These are phyloP conservation scores for Irpex sp. DNA, from an alignment of 1,284 basidiomycete species.

Conservation along the genomic window DNA sequence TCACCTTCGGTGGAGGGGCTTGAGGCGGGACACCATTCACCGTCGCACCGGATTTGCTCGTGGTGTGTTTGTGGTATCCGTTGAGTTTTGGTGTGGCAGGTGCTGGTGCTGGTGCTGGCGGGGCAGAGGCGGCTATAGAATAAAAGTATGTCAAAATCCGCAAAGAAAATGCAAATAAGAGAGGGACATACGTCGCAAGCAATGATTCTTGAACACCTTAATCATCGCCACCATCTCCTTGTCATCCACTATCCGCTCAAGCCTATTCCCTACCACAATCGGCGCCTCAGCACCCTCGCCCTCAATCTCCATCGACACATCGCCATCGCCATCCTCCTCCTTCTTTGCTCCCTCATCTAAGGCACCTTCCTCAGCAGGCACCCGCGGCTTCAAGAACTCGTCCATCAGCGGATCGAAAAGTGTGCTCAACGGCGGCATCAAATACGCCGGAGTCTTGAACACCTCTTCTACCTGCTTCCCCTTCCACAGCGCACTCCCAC, in stretches of 20 bases:
- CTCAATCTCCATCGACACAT: conserved; percentile 32
- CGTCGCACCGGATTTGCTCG: not conserved
- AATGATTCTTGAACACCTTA: conserved; percentile 46
- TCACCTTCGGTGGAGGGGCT: not conserved
- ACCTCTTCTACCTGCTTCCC: conserved; percentile 42
- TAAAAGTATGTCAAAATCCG: too few species aligned
- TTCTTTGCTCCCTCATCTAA: conserved; percentile 8
- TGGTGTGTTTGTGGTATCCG: conserved; percentile 2
- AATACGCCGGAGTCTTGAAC: conserved; percentile 76
- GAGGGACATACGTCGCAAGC: conserved; percentile 37
- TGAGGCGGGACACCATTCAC: not conserved
- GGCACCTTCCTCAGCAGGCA: conserved; percentile 16
- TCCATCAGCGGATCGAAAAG: conserved; percentile 76
- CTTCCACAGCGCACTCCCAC: conserved; percentile 30
- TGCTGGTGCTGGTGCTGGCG: not conserved
- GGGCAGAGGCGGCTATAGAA: not conserved
- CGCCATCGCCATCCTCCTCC: conserved; percentile 28
- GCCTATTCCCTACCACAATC: conserved; percentile 19
- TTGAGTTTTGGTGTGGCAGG: conserved; percentile 4
- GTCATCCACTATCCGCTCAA: conserved; percentile 37
- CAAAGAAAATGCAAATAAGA: conserved; percentile 1
- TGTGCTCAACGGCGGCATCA: conserved; percentile 73
- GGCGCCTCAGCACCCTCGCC: conserved; percentile 33
- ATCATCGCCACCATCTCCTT: conserved; percentile 47
- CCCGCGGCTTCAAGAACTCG: conserved; percentile 49